Evolutionary conservation across 2,329 filamentous ascomycete species (phyloP).

Genomic region (Sporothrix luriei): DNA sequence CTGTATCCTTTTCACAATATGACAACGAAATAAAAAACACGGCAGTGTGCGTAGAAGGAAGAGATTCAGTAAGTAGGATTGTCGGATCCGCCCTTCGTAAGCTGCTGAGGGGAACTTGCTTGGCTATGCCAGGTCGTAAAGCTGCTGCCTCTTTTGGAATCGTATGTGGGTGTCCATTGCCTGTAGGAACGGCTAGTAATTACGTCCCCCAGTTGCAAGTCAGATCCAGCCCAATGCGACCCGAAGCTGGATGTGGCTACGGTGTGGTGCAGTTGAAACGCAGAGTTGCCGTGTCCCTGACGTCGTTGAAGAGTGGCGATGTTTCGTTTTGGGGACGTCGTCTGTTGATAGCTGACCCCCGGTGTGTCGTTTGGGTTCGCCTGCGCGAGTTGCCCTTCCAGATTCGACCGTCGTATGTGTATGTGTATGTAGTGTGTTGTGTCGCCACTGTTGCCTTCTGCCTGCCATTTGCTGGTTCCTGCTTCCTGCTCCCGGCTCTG

Average conservation of each 20-base stretch:
- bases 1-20: neutral
- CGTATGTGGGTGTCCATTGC: slow-evolving; percentile 7
- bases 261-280: slow-evolving; percentile 21
- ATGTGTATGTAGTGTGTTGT: neutral
- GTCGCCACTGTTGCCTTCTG: slow-evolving; percentile 5
- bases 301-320: slow-evolving; percentile 24
- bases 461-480: neutral
- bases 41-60: neutral
- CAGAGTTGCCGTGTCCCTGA: slow-evolving; percentile 20
- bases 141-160: slow-evolving; percentile 20
- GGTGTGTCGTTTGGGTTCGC: slow-evolving; percentile 3
- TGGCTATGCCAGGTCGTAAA: slow-evolving; percentile 17
- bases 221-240: slow-evolving; percentile 10
- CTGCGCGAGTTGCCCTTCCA: neutral
- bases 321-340: slow-evolving; percentile 10
- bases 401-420: slow-evolving; percentile 3
- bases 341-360: neutral
- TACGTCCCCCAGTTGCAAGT: too few species aligned
- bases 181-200: too few species aligned
- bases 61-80: neutral
- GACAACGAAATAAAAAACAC: neutral
- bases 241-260: slow-evolving; percentile 12
- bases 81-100: slow-evolving; percentile 13
- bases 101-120: slow-evolving; percentile 14
- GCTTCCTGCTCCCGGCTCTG: neutral